Evolutionary conservation across 495 filamentous ascomycete species (phyloP).

Genomic region (Pseudoneurospora amorphoporcata): DNA sequence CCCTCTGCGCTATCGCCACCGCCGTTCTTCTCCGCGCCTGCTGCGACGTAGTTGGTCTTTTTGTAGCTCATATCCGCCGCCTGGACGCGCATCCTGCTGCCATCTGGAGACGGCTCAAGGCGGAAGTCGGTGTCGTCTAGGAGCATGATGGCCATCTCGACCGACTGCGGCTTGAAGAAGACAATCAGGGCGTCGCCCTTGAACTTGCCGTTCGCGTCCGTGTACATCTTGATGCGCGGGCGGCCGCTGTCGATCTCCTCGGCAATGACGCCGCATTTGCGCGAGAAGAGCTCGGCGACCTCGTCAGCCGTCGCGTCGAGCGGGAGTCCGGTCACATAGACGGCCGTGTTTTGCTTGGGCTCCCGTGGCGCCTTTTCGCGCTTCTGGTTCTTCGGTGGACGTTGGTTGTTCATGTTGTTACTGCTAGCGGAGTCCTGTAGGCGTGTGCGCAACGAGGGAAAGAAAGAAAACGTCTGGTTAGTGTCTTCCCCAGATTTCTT

Average conservation of each 20-base stretch:
- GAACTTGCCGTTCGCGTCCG: conserved; percentile 66
- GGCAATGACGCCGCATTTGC: conserved; percentile 83
- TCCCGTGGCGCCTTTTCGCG: conserved; percentile 20
- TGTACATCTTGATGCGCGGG: conserved; percentile 89
- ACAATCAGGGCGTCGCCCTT: conserved; percentile 92
- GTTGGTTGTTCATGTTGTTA: conserved; percentile 12
- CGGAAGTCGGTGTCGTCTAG: conserved; percentile 85
- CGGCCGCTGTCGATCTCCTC: conserved; percentile 80
- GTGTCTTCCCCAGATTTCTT: conserved; percentile 11
- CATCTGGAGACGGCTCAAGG: conserved; percentile 32
- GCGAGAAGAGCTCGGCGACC: conserved; percentile 70
- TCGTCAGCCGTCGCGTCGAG: conserved; percentile 67
- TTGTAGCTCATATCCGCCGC: conserved; percentile 86
- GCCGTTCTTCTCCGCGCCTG: conserved; percentile 4
- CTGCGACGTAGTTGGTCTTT: conserved; percentile 39
- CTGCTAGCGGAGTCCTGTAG: conserved; percentile 16
- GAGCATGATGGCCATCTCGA: conserved; percentile 80
- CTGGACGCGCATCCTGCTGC: conserved; percentile 65
- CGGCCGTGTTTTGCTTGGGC: conserved; percentile 71
- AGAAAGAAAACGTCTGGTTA: conserved; percentile 19
- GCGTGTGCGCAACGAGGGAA: conserved; percentile 2
- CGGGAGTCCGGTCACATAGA: conserved; percentile 84
- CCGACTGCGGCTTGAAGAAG: conserved; percentile 87
- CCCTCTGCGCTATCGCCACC: conserved; percentile 12
- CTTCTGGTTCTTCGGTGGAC: conserved; percentile 18